Conservation (phyloP, 73 alveolate species). For the Stentor coeruleus region DNA sequence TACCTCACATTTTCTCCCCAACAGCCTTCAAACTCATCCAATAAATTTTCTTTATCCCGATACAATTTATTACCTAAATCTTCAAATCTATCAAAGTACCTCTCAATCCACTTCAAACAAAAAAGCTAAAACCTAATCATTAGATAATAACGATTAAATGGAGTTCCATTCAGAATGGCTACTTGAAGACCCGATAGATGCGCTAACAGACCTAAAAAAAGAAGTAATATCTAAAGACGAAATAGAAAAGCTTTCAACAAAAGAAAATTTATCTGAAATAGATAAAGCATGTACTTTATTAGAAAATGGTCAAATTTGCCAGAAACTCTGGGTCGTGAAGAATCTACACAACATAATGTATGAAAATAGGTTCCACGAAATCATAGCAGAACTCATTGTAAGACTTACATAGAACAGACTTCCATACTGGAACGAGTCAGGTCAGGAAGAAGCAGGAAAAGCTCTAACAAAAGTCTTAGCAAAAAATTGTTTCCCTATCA, state of each 20-base stretch:
- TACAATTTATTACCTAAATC: too few species aligned
- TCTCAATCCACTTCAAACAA: too few species aligned
- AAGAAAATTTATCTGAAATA: background rate
- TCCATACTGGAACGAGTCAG: conserved; percentile 26
- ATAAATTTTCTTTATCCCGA: too few species aligned
- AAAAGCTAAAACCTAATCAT: too few species aligned
- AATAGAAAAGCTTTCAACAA: conserved; percentile 8
- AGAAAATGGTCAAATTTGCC: conserved; percentile 4
- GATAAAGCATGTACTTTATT: background rate
- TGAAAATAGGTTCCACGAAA: background rate
- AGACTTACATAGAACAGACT: background rate
- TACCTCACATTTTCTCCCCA: too few species aligned
- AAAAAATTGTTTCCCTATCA: background rate
- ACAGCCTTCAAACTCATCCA: too few species aligned
- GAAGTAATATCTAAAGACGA: background rate
- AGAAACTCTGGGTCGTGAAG: conserved; percentile 21
- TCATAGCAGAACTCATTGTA: background rate
- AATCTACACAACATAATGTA: background rate
- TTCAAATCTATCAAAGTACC: too few species aligned
- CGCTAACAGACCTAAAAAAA: background rate
- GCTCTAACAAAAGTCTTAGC: background rate
- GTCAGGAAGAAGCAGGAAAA: conserved; percentile 23
- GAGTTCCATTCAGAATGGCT: conserved; percentile 17
- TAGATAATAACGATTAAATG: conserved; percentile 12
- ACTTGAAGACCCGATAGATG: conserved; percentile 20